phyloP scores from a whole-genome alignment of 192 early-diverging fungal species.

The Coemansia sp. region DNA sequence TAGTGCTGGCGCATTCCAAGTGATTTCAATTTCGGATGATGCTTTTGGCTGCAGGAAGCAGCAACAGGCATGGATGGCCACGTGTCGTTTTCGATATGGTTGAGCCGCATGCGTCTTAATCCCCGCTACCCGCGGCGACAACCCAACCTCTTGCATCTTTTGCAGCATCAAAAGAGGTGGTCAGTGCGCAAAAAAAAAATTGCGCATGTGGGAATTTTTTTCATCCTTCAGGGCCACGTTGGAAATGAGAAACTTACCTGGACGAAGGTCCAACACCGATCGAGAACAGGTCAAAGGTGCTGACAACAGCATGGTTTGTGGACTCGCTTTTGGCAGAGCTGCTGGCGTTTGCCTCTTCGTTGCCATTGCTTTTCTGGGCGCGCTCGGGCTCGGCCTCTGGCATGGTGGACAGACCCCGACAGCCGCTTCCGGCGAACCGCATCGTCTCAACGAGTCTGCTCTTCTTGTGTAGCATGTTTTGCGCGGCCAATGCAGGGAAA shows the following conservation, averaged over 20 bases:
- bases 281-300: slow-evolving; percentile 93
- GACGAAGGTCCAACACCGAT: slow-evolving; percentile 96
- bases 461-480: neutral
- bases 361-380: slow-evolving; percentile 10
- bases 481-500: neutral
- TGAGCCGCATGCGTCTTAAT: neutral
- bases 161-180: slow-evolving; percentile 18
- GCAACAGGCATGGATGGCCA: neutral
- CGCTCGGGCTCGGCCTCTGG: slow-evolving; percentile 41
- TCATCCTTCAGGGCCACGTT: neutral
- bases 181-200: slow-evolving; percentile 21
- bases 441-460: neutral
- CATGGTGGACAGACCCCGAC: slow-evolving; percentile 25
- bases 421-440: neutral
- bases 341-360: slow-evolving; percentile 9
- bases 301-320: slow-evolving; percentile 81
- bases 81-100: neutral
- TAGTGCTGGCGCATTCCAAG: neutral
- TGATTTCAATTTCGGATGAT: neutral
- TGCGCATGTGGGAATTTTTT: slow-evolving; percentile 8
- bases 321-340: slow-evolving; percentile 38
- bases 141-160: neutral
- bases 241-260: slow-evolving; percentile 39
- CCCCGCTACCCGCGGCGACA: slow-evolving; percentile 8
- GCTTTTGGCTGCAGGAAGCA: neutral